Evolutionary conservation across 2,329 filamentous ascomycete genomes (phyloP).

Genomic region (Akanthomyces dipterigenus): DNA sequence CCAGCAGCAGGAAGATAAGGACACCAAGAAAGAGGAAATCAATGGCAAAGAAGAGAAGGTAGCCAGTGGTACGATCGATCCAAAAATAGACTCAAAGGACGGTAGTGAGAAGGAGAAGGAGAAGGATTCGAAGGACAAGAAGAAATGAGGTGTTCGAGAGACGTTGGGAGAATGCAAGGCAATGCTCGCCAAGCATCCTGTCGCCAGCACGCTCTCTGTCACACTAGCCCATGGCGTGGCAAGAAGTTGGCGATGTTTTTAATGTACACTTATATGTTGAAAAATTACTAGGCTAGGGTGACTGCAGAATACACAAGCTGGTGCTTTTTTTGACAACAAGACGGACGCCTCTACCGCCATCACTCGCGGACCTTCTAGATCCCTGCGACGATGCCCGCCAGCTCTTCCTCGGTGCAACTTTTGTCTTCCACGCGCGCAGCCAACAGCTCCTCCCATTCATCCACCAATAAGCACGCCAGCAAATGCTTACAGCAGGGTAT

Average conservation of each 20-base stretch:
- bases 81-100: constrained; percentile 44
- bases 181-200: not conserved
- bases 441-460: constrained; percentile 55
- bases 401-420: constrained; percentile 54
- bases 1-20: constrained; percentile 93
- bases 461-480: constrained; percentile 71
- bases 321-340: not conserved
- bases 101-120: constrained; percentile 47
- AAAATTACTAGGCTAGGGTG: not conserved
- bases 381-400: constrained; percentile 61
- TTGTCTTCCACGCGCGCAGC: constrained; percentile 48
- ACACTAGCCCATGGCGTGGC: not conserved
- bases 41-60: constrained; percentile 56
- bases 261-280: constrained; percentile 7
- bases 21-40: constrained; percentile 69
- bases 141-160: constrained; percentile 27
- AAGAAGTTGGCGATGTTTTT: not conserved
- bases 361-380: constrained; percentile 20
- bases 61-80: constrained; percentile 35
- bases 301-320: not conserved
- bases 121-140: constrained; percentile 47
- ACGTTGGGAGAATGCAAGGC: not conserved
- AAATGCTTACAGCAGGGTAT: constrained; percentile 79
- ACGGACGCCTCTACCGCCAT: not conserved
- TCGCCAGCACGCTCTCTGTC: not conserved